Conservation (phyloP, 371 early-diverging fungal genomes). For the Dentiscutata heterogama region DNA sequence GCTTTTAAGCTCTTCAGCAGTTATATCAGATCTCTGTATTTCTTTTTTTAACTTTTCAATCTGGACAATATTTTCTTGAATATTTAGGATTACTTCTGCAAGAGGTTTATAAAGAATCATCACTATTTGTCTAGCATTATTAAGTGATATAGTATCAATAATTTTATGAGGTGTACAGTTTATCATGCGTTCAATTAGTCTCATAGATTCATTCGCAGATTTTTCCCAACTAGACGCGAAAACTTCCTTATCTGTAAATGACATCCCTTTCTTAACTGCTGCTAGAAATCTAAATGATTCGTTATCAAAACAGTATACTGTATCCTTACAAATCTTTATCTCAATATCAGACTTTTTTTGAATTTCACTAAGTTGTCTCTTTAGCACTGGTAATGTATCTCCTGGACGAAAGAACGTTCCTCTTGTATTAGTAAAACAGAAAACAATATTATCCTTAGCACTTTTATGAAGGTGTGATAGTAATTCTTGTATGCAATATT, state of each 20-base stretch:
- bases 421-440: constrained; percentile 47
- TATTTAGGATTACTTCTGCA: neutral
- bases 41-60: constrained; percentile 18
- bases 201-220: constrained; percentile 35
- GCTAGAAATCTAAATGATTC: constrained; percentile 51
- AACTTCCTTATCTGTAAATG: constrained; percentile 40
- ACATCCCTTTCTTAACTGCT: constrained; percentile 47
- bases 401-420: constrained; percentile 49
- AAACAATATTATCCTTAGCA: constrained; percentile 48
- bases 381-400: constrained; percentile 46
- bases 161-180: constrained; percentile 46
- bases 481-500: constrained; percentile 49
- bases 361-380: constrained; percentile 42
- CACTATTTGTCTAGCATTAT: constrained; percentile 46
- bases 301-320: constrained; percentile 49
- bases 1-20: constrained; percentile 40
- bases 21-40: neutral
- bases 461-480: constrained; percentile 49
- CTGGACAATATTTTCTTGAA: constrained; percentile 7
- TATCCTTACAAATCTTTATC: constrained; percentile 42
- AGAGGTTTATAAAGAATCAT: constrained; percentile 7
- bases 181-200: constrained; percentile 46
- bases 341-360: constrained; percentile 33
- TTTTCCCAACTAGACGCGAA: constrained; percentile 49
- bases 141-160: constrained; percentile 49